These are phyloP conservation scores for Penicillium atrosanguineum DNA, from an alignment of 495 filamentous ascomycete species.

Conservation along the genomic window DNA sequence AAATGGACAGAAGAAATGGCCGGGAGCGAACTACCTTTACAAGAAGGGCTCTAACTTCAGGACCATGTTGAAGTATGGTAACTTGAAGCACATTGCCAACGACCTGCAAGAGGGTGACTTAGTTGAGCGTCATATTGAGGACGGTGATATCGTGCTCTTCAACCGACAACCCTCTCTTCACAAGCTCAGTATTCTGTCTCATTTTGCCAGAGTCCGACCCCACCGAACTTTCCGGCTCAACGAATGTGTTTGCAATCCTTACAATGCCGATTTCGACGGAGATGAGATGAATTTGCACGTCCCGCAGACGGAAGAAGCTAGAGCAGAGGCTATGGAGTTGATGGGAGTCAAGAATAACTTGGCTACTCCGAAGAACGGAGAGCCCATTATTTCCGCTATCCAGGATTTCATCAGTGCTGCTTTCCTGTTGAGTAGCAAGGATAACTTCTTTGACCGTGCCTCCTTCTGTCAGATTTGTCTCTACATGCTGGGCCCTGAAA, in stretches of 20 bases:
- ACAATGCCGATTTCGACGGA: constrained; percentile 99
- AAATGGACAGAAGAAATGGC: constrained; percentile 74
- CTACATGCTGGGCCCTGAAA: constrained; percentile 86
- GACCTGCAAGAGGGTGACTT: constrained; percentile 78
- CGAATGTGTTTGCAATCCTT: constrained; percentile 96
- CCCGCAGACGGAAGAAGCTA: constrained; percentile 94
- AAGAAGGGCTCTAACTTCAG: constrained; percentile 70
- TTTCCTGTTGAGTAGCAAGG: constrained; percentile 87
- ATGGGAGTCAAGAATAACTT: constrained; percentile 99
- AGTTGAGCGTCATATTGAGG: constrained; percentile 91
- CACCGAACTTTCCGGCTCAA: constrained; percentile 97
- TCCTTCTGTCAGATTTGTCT: constrained; percentile 85
- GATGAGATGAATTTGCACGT: constrained; percentile 99
- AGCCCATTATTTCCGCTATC: constrained; percentile 96
- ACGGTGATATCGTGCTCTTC: constrained; percentile 95
- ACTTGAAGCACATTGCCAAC: constrained; percentile 62
- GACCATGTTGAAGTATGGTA: constrained; percentile 71
- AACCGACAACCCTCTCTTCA: constrained; percentile 97
- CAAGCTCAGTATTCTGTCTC: constrained; percentile 95
- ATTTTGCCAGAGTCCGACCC: constrained; percentile 87
- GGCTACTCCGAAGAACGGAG: constrained; percentile 93
- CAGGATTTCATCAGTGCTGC: constrained; percentile 98
- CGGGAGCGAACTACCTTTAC: constrained; percentile 79
- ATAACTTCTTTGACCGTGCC: constrained; percentile 84
- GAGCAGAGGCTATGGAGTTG: constrained; percentile 89